A percentile compares a stretch with the other conserved stretches of the same genome.
phyloP scores from a whole-genome alignment of 2,329 filamentous ascomycete species.

The Tolypocladium inflatum region DNA sequence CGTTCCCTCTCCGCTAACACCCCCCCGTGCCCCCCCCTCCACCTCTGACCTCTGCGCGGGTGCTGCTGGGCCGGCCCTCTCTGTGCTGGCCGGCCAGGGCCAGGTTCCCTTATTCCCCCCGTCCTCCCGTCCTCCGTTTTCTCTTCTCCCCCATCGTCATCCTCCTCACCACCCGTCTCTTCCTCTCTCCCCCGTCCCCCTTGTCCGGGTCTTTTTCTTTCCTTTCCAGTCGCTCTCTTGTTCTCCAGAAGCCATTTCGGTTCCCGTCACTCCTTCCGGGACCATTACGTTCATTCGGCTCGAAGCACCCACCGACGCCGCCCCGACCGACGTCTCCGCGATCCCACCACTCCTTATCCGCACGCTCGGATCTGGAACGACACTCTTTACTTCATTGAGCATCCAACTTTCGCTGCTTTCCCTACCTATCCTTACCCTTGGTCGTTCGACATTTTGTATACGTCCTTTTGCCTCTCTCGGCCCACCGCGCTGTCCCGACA shows the following conservation, averaged over 20 bases:
- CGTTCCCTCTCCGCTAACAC: neutral
- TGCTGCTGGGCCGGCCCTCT: neutral
- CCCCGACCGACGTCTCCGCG: conserved; percentile 8
- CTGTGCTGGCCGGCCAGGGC: neutral
- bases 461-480: neutral
- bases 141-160: conserved; percentile 22
- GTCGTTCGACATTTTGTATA: neutral
- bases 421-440: conserved; percentile 2
- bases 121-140: conserved; percentile 27
- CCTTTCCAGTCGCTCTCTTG: conserved; percentile 44
- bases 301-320: conserved; percentile 8
- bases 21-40: neutral
- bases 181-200: conserved; percentile 22
- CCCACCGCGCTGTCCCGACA: neutral
- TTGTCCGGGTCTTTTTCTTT: conserved; percentile 29
- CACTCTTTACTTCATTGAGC: conserved; percentile 13
- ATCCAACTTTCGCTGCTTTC: conserved; percentile 6
- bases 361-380: conserved; percentile 10
- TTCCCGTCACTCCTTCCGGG: conserved; percentile 44
- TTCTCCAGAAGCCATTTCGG: conserved; percentile 27
- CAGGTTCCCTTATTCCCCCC: conserved; percentile 14
- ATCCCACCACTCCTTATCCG: conserved; percentile 8
- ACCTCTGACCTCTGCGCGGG: neutral
- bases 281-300: conserved; percentile 34
- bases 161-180: conserved; percentile 23